These are phyloP conservation scores for Candida dendrica DNA, from an alignment of 805 yeast genomes.

Conservation along the genomic window DNA sequence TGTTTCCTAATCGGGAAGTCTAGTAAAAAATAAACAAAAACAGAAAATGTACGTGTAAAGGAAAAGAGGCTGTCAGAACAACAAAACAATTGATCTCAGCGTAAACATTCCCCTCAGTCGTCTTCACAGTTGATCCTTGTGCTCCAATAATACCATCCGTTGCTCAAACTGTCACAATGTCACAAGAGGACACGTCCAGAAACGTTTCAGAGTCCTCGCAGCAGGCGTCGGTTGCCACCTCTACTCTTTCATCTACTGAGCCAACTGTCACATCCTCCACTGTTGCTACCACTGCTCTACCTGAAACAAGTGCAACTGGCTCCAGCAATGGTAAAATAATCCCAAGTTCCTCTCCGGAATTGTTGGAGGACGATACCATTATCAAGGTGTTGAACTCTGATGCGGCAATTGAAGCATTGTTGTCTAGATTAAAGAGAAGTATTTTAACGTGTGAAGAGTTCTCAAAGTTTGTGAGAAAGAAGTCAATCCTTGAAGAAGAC, in stretches of 20 bases:
- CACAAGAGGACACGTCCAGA: neutral
- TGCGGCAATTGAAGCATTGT: conserved; percentile 65
- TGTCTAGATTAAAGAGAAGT: conserved; percentile 71
- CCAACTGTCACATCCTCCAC: neutral
- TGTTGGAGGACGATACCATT: conserved; percentile 46
- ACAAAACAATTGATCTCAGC: no score
- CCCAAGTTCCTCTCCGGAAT: conserved; percentile 24
- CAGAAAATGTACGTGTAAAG: no score
- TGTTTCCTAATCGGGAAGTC: conserved; percentile 7
- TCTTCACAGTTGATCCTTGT: no score
- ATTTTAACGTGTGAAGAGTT: conserved; percentile 81
- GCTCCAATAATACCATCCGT: neutral
- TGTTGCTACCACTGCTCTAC: no score
- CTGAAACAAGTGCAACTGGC: no score
- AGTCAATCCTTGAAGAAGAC: conserved; percentile 72
- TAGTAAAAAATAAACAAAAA: neutral
- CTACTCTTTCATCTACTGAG: neutral
- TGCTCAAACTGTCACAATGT: neutral
- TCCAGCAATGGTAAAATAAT: conserved; percentile 5
- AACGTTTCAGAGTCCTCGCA: neutral
- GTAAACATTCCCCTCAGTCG: neutral
- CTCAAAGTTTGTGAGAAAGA: conserved; percentile 67
- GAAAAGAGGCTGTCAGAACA: no score
- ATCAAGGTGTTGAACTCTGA: conserved; percentile 55
- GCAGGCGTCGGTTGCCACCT: neutral